A percentile compares a stretch with the other conserved stretches of the same genome.
phyloP scores from a whole-genome alignment of 768 basidiomycete genomes.

The Podaxis sp. region DNA sequence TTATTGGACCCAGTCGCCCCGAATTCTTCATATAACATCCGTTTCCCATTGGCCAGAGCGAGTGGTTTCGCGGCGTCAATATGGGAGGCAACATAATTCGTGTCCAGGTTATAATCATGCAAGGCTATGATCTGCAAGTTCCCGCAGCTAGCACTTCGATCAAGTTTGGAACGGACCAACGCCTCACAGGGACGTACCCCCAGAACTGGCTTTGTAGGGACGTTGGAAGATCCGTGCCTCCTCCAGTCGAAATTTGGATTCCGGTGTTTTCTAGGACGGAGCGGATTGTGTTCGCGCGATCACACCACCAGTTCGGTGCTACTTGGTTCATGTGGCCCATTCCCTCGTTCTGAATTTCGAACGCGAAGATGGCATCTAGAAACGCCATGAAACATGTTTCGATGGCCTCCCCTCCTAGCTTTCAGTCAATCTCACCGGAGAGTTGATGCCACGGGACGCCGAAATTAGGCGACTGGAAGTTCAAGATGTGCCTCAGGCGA shows the following conservation, averaged over 20 bases:
- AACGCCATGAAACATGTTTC: not conserved
- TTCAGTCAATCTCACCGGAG: constrained; percentile 14
- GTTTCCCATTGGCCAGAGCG: constrained; percentile 30
- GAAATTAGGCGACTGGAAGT: constrained; percentile 24
- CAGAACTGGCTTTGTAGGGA: constrained; percentile 25
- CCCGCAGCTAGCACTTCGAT: constrained; percentile 15
- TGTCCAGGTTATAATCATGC: constrained; percentile 41
- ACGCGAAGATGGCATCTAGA: constrained; percentile 25
- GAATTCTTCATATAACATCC: constrained; percentile 37
- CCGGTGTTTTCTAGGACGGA: constrained; percentile 24
- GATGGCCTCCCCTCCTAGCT: not conserved
- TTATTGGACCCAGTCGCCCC: constrained; percentile 35
- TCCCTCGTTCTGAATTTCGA: constrained; percentile 27
- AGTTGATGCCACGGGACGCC: constrained; percentile 25
- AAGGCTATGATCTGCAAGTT: constrained; percentile 24
- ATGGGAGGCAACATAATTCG: constrained; percentile 38
- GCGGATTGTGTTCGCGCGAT: constrained; percentile 23
- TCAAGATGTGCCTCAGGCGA: constrained; percentile 23
- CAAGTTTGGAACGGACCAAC: not conserved
- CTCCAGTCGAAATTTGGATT: constrained; percentile 26
- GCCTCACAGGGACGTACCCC: constrained; percentile 12
- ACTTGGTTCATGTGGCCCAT: constrained; percentile 28
- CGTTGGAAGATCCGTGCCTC: constrained; percentile 25
- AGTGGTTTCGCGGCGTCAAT: constrained; percentile 37
- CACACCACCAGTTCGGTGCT: constrained; percentile 27